These are phyloP conservation scores for Phyllosticta paracitricarpa DNA, from an alignment of 2,329 filamentous ascomycete genomes.

Conservation along the genomic window DNA sequence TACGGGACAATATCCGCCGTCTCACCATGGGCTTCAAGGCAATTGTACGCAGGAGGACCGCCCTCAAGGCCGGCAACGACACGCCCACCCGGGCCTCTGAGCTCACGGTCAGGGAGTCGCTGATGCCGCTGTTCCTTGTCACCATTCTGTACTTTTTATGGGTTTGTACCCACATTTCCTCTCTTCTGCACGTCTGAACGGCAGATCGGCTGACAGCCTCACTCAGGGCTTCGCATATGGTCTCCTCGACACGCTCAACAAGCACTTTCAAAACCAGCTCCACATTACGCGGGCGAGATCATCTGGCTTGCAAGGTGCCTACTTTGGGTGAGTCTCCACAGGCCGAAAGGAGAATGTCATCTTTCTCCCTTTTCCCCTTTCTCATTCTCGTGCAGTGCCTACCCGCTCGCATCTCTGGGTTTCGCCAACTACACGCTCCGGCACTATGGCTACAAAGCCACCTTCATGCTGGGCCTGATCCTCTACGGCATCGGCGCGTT, in stretches of 20 bases:
- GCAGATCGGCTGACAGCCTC: background rate
- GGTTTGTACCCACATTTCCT: slow-evolving; percentile 34
- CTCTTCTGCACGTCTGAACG: background rate
- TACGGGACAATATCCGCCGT: background rate
- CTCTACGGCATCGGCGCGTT: slow-evolving; percentile 49
- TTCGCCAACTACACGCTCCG: slow-evolving; percentile 39
- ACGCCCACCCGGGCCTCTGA: slow-evolving; percentile 45
- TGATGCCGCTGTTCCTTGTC: slow-evolving; percentile 57
- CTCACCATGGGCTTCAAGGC: slow-evolving; percentile 5
- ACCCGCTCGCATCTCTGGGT: slow-evolving; percentile 39
- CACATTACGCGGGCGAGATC: slow-evolving; percentile 35
- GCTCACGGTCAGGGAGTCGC: slow-evolving; percentile 55
- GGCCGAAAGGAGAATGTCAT: background rate
- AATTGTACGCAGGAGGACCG: slow-evolving; percentile 5
- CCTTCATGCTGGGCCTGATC: slow-evolving; percentile 43
- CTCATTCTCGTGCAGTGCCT: slow-evolving; percentile 22
- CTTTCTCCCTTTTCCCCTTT: background rate
- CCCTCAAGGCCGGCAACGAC: slow-evolving; percentile 20
- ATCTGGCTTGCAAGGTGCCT: slow-evolving; percentile 39
- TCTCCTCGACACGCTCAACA: slow-evolving; percentile 45
- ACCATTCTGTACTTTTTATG: slow-evolving; percentile 57
- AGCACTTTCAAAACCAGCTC: slow-evolving; percentile 37
- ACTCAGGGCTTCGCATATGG: slow-evolving; percentile 44
- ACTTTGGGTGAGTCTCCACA: slow-evolving; percentile 28
- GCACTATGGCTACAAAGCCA: slow-evolving; percentile 39